Evolutionary conservation across 495 filamentous ascomycete species (phyloP).

Genomic region (Tuber brumale): DNA sequence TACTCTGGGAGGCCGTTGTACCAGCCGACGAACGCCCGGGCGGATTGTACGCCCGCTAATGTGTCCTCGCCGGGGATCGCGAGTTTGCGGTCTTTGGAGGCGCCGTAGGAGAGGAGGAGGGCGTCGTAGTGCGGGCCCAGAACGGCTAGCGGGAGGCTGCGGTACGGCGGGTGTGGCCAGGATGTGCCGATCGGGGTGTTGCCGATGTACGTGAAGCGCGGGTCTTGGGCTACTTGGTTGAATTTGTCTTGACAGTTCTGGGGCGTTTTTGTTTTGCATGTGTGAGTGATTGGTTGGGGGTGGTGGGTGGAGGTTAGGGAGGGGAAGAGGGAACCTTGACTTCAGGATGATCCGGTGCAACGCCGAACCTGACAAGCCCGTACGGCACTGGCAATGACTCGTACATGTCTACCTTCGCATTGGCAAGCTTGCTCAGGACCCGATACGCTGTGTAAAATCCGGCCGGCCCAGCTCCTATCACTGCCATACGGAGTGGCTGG

Average conservation of each 20-base stretch:
- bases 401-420: slow-evolving; percentile 87
- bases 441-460: slow-evolving; percentile 91
- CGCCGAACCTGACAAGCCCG: slow-evolving; percentile 84
- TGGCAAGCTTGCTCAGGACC: slow-evolving; percentile 63
- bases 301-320: neutral
- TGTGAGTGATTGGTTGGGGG: neutral
- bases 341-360: slow-evolving; percentile 95
- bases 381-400: slow-evolving; percentile 88
- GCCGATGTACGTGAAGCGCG: slow-evolving; percentile 83
- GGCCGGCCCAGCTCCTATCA: slow-evolving; percentile 91
- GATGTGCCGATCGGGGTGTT: slow-evolving; percentile 71
- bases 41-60: slow-evolving; percentile 71
- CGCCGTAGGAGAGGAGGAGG: slow-evolving; percentile 87
- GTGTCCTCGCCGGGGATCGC: slow-evolving; percentile 72
- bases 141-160: slow-evolving; percentile 57
- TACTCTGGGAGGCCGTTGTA: slow-evolving; percentile 93
- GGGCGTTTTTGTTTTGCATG: neutral
- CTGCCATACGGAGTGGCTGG: slow-evolving; percentile 66
- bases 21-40: slow-evolving; percentile 93
- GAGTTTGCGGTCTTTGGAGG: slow-evolving; percentile 70
- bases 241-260: slow-evolving; percentile 95
- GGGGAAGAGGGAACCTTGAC: slow-evolving; percentile 64
- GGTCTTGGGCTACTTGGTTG: slow-evolving; percentile 70
- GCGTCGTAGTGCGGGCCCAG: slow-evolving; percentile 84
- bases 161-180: slow-evolving; percentile 43